These are phyloP conservation scores for Pelagomonas calceolata DNA, from an alignment of 108 stramenopile species.

Conservation along the genomic window DNA sequence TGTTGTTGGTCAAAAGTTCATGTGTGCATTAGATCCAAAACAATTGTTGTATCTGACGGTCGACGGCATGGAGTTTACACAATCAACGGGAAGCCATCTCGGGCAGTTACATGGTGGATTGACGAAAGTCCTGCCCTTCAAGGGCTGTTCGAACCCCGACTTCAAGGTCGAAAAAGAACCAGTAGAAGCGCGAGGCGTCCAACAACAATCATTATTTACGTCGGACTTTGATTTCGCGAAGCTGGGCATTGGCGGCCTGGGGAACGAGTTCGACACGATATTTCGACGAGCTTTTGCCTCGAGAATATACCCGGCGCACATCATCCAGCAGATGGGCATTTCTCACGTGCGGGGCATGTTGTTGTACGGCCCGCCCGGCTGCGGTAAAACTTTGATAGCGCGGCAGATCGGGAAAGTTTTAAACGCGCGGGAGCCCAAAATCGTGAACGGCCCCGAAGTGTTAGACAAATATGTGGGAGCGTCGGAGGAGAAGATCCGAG, in stretches of 20 bases:
- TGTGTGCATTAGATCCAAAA: conserved; percentile 29
- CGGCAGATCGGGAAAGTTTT: conserved; percentile 94
- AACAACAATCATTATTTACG: conserved; percentile 41
- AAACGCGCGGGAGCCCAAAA: conserved; percentile 91
- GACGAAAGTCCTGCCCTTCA: background rate
- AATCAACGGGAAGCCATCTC: conserved; percentile 35
- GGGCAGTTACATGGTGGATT: background rate
- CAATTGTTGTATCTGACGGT: conserved; percentile 53
- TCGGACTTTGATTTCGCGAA: conserved; percentile 92
- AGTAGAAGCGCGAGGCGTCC: too few relatives aligned
- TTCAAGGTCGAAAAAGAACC: background rate
- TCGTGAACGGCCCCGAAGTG: conserved; percentile 97
- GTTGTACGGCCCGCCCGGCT: conserved; percentile 88
- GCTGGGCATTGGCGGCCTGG: conserved; percentile 93
- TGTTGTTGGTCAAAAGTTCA: conserved; percentile 54
- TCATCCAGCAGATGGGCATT: conserved; percentile 92
- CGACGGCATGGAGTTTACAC: conserved; percentile 38
- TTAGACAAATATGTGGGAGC: conserved; percentile 95
- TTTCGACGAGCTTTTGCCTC: conserved; percentile 95
- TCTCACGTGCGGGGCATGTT: conserved; percentile 96
- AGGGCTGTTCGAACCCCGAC: conserved; percentile 44
- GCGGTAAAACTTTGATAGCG: conserved; percentile 97
- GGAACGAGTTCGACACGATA: conserved; percentile 89
- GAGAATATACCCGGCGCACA: conserved; percentile 84
- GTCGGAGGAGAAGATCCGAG: conserved; percentile 89